phyloP scores from a whole-genome alignment of 176 grass and related monocot genomes.

The Paspalum vaginatum region DNA sequence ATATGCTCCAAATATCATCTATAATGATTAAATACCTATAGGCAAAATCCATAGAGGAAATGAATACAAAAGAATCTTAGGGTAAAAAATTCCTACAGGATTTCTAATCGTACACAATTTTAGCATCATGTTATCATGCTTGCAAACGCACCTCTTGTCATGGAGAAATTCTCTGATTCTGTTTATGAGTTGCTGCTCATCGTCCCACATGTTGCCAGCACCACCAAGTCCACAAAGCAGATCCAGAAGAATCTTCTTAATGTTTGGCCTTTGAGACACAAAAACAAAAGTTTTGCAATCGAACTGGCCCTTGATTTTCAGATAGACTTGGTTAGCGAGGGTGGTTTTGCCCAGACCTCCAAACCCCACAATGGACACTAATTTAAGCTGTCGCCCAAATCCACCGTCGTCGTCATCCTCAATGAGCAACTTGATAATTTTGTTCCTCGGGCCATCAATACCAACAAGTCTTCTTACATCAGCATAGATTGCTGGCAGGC shows the following conservation, averaged over 20 bases:
- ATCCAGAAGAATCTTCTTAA: conserved; percentile 29
- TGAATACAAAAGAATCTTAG: background rate
- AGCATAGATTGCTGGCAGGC: background rate
- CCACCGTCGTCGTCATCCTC: background rate
- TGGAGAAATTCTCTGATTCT: background rate
- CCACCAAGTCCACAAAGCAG: background rate
- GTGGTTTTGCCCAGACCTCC: conserved; percentile 30
- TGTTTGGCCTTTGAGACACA: background rate
- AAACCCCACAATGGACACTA: conserved; percentile 30
- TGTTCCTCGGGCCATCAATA: background rate
- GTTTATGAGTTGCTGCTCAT: background rate
- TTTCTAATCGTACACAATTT: background rate
- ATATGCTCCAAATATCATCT: conserved; percentile 31
- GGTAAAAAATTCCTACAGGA: background rate
- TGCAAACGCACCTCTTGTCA: conserved; percentile 20
- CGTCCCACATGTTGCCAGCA: background rate
- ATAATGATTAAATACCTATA: conserved; percentile 32
- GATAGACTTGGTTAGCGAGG: conserved; percentile 19
- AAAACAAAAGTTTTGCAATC: background rate
- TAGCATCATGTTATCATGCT: background rate
- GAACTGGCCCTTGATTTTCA: conserved; percentile 12
- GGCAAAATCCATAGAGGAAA: background rate
- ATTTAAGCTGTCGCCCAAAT: background rate
- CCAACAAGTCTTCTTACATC: conserved; percentile 7
- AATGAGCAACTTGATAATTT: conserved; percentile 20